Conservation (phyloP, 2,329 filamentous ascomycete genomes). For the Fusarium fujikuroi region DNA sequence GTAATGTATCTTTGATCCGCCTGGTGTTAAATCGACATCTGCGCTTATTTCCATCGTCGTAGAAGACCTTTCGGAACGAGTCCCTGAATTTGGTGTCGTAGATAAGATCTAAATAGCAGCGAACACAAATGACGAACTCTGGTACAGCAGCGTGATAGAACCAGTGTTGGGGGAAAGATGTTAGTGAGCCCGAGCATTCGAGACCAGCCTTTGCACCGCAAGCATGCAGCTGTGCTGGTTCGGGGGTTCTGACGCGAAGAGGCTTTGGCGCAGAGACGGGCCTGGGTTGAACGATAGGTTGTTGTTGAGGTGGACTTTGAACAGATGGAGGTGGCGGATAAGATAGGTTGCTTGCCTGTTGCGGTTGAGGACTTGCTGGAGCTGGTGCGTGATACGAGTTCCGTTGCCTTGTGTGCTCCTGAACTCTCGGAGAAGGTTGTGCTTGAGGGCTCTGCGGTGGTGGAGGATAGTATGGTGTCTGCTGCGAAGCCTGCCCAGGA, state of each 20-base stretch:
- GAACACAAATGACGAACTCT: slow-evolving; percentile 50
- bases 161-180: slow-evolving; percentile 50
- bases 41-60: slow-evolving; percentile 43
- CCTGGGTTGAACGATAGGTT: background rate
- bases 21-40: slow-evolving; percentile 50
- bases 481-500: background rate
- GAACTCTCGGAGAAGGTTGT: background rate
- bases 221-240: slow-evolving; percentile 17
- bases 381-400: background rate
- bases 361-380: background rate
- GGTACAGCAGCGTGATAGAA: slow-evolving; percentile 50
- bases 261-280: background rate
- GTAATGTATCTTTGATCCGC: slow-evolving; percentile 48
- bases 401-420: background rate
- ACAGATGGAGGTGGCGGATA: background rate
- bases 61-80: slow-evolving; percentile 40
- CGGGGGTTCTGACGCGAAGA: slow-evolving; percentile 26
- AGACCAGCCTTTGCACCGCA: slow-evolving; percentile 34
- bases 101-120: slow-evolving; percentile 54
- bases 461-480: background rate
- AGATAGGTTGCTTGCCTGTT: background rate
- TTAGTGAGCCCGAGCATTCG: slow-evolving; percentile 42
- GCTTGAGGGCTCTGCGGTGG: background rate
- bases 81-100: slow-evolving; percentile 43
- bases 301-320: background rate